Base-by-base conservation (phyloP, 257 asterid genomes). In the Solanum commersonii region DNA sequence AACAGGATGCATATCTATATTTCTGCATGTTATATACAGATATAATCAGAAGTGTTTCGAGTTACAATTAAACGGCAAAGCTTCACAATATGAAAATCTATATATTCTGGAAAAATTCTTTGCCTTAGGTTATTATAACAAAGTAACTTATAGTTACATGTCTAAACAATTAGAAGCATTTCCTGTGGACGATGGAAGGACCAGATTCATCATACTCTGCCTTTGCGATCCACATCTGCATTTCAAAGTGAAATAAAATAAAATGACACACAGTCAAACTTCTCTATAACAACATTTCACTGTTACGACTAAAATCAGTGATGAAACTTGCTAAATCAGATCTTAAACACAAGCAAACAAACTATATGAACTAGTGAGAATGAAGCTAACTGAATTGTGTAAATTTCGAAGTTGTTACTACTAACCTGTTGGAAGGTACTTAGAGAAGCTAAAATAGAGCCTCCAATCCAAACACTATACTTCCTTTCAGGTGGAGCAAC, bases 401-500 rank as follows among this genome's bases (percentile, higher is more conserved):
- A 2, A 27, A 79, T 44, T 44, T 44, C 2, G 1, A 27, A 42
- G 85, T 42, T 42, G 8, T 44, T 16, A 87, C 88, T 86, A 8
- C 88, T 86, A 8, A 88, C 92, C 93, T 91, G 93, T 84, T 91
- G 92, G 90, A 91, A 91, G 81, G 93, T 91, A 87, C 93, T 91
- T 29, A 91, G 90, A 23, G 93, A 91, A 42, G 93, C 92, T 88
- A 91, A 88, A 83, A 91, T 89, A 79, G 93, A 91, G 35, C 93
- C 93, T 49, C 92, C 92, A n/a, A 91, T 91, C 93, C 93, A 91
- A 86, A 89, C 93, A 85, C 93, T 91, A 22, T 91, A 91, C 87
- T 91, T 91, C 90, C 92, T 91, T 84, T 91, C 93, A 27, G 93
- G 93, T 46, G 93, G 93, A 88, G 93, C 92, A 8, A 91, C 93